Evolutionary conservation across 495 filamentous ascomycete species (phyloP).

Genomic region (Ramalina intermedia): DNA sequence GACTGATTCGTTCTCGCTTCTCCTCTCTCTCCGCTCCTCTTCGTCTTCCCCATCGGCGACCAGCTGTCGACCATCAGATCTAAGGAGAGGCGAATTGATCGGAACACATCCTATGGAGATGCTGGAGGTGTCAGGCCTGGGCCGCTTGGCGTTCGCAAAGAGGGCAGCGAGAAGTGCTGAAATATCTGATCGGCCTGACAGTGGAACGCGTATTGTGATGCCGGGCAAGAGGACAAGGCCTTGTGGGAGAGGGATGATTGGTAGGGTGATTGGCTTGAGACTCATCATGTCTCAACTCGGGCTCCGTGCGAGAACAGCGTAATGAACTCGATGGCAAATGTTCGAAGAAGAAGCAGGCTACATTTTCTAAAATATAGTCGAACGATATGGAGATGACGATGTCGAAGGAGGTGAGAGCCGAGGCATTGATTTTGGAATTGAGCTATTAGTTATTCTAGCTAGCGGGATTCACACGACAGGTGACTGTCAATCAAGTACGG

Average conservation of each 20-base stretch:
- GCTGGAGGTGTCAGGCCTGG: constrained; percentile 45
- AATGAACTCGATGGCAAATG: too few species aligned
- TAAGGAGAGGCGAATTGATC: constrained; percentile 53
- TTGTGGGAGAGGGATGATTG: constrained; percentile 62
- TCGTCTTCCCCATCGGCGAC: constrained; percentile 38
- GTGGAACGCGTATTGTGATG: constrained; percentile 58
- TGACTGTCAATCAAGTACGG: too few species aligned
- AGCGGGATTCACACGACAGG: too few species aligned
- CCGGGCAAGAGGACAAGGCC: constrained; percentile 69
- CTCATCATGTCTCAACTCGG: too few species aligned
- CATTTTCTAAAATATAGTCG: too few species aligned
- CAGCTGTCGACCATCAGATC: constrained; percentile 53
- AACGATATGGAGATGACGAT: too few species aligned
- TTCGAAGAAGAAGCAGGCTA: too few species aligned
- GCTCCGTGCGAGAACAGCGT: too few species aligned
- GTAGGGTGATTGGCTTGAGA: constrained; percentile 38
- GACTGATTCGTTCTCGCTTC: constrained; percentile 8
- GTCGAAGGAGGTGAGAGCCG: too few species aligned
- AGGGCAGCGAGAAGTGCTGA: constrained; percentile 65
- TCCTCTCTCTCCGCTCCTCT: constrained; percentile 2
- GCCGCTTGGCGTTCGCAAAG: constrained; percentile 49
- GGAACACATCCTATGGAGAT: constrained; percentile 75
- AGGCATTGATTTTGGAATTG: too few species aligned
- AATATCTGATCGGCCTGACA: constrained; percentile 68
- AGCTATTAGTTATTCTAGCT: too few species aligned